Percentiles rank a stretch among this genome's conserved stretches.
Conservation (phyloP, 2,329 filamentous ascomycete genomes). For the Epichloe brachyelytri region DNA sequence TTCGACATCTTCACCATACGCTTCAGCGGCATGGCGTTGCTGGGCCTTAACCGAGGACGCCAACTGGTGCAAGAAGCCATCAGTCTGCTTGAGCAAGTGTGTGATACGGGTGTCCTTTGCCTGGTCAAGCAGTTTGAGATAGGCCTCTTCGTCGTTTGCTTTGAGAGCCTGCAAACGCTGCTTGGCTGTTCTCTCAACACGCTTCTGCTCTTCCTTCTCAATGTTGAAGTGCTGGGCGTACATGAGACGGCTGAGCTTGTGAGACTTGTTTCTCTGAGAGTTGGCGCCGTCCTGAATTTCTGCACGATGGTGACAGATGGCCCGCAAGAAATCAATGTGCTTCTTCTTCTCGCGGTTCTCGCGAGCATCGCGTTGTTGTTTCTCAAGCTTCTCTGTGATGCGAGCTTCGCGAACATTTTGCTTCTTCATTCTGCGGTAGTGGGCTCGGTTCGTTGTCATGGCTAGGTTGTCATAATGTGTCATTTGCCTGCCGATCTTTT, state of each 20-base stretch:
- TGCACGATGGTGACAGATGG: slow-evolving; percentile 68
- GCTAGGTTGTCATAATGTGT: slow-evolving; percentile 90
- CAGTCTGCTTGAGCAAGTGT: slow-evolving; percentile 89
- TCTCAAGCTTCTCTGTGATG: slow-evolving; percentile 97
- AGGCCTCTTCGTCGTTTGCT: slow-evolving; percentile 98
- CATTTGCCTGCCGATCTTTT: slow-evolving; percentile 83
- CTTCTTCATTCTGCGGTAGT: slow-evolving; percentile 93
- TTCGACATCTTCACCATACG: slow-evolving; percentile 54
- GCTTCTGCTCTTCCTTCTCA: slow-evolving; percentile 98
- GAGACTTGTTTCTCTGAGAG: slow-evolving; percentile 58
- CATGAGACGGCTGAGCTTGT: slow-evolving; percentile 86
- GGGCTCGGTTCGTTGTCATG: slow-evolving; percentile 87
- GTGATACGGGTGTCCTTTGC: slow-evolving; percentile 99
- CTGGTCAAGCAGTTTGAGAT: slow-evolving; percentile 93
- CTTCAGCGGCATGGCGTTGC: slow-evolving; percentile 69
- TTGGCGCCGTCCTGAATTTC: slow-evolving; percentile 60
- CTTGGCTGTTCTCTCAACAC: slow-evolving; percentile 93
- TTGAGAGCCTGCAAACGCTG: slow-evolving; percentile 98
- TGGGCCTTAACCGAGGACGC: slow-evolving; percentile 90
- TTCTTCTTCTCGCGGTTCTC: slow-evolving; percentile 97
- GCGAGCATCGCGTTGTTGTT: slow-evolving; percentile 91
- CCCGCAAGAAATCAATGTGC: slow-evolving; percentile 80
- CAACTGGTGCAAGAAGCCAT: slow-evolving; percentile 92
- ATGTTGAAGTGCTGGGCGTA: slow-evolving; percentile 84
- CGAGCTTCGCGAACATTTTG: slow-evolving; percentile 89